phyloP scores from a whole-genome alignment of 169 alveolate species.

The Cryptosporidium parvum region DNA sequence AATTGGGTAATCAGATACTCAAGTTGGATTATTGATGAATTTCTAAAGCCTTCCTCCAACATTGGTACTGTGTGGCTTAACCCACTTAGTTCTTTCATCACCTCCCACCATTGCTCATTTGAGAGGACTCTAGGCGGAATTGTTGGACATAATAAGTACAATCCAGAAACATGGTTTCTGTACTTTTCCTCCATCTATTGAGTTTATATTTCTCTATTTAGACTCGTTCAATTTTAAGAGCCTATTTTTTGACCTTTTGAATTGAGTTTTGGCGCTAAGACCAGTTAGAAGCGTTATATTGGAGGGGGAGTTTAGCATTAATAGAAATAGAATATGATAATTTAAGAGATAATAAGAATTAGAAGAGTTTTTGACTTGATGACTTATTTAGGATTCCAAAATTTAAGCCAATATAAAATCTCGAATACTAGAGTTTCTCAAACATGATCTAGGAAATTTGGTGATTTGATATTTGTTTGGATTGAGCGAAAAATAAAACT shows the following conservation, averaged over 20 bases:
- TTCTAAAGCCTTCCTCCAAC: background rate
- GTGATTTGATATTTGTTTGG: background rate
- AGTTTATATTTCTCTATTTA: background rate
- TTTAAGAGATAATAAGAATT: too few species aligned
- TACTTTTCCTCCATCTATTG: conserved; percentile 50
- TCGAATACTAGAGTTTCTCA: background rate
- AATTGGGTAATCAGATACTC: conserved; percentile 51
- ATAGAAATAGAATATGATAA: background rate
- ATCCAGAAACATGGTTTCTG: conserved; percentile 51
- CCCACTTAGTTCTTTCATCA: conserved; percentile 38
- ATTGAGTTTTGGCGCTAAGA: background rate
- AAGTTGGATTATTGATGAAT: conserved; percentile 40
- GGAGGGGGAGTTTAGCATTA: background rate
- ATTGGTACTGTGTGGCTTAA: conserved; percentile 61
- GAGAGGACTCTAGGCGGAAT: conserved; percentile 59
- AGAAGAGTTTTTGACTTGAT: background rate
- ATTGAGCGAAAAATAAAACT: background rate
- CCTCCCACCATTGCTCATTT: conserved; percentile 74
- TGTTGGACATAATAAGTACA: conserved; percentile 67
- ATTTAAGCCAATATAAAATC: too few species aligned
- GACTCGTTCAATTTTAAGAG: background rate
- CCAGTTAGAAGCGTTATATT: background rate
- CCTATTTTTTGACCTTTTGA: background rate
- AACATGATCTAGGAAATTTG: background rate
- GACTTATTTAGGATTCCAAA: too few species aligned